Percentiles rank a stretch among this genome's conserved stretches.
Evolutionary conservation across 371 early-diverging fungal genomes (phyloP).

Genomic region (Mortierella sp.): DNA sequence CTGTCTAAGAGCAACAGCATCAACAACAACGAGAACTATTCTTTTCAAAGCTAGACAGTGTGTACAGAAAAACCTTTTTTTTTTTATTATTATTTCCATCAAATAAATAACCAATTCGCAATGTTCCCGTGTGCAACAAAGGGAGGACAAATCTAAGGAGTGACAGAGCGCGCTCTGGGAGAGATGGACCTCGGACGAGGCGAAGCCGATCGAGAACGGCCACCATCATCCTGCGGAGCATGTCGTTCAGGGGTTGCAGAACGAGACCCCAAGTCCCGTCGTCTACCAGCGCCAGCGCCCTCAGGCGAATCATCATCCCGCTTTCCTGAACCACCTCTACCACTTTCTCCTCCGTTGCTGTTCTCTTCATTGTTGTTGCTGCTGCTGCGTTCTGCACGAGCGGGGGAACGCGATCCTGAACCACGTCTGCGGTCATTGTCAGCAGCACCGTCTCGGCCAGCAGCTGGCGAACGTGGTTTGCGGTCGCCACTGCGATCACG

Average conservation of each 20-base stretch:
- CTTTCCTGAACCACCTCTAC: not conserved
- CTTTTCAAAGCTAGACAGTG: not conserved
- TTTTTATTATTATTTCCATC: not conserved
- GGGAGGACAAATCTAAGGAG: not conserved
- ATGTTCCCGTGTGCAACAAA: not conserved
- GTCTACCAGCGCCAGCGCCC: not conserved
- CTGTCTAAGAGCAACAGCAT: conserved; percentile 11
- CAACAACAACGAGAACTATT: not conserved
- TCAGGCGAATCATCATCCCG: not conserved
- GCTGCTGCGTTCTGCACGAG: not conserved
- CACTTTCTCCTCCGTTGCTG: not conserved
- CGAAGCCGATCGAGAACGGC: conserved; percentile 8
- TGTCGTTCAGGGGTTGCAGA: conserved; percentile 10
- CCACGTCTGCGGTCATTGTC: not conserved
- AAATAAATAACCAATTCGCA: not conserved
- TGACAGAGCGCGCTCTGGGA: conserved; percentile 17
- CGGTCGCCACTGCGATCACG: not conserved
- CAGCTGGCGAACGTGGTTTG: not conserved
- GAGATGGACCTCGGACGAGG: conserved; percentile 10
- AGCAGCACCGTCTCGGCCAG: too few species aligned
- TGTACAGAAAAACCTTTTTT: not conserved
- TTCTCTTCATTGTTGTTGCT: not conserved
- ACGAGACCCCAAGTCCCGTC: not conserved
- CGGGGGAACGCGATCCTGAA: not conserved
- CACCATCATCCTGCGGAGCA: not conserved